phyloP scores from a whole-genome alignment of 495 filamentous ascomycete genomes.

The Penicillium atrosanguineum region DNA sequence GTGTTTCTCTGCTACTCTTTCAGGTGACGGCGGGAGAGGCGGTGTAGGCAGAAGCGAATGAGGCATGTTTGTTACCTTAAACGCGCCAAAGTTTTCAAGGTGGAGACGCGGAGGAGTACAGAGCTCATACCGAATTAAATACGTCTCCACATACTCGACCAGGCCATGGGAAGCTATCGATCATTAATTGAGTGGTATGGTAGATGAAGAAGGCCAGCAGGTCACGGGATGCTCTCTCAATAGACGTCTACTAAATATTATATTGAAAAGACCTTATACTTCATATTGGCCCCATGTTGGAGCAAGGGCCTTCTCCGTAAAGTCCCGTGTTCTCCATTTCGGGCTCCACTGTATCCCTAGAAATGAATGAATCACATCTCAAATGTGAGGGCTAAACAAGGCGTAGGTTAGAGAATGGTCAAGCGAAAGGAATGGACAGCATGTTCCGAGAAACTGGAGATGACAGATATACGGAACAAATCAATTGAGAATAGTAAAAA shows the following conservation, averaged over 20 bases:
- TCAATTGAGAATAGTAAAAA: background rate
- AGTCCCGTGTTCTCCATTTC: slow-evolving; percentile 24
- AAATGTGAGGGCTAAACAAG: background rate
- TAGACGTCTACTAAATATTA: background rate
- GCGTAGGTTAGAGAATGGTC: background rate
- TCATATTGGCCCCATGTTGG: background rate
- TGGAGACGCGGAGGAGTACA: slow-evolving; percentile 18
- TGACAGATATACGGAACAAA: background rate
- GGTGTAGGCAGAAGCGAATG: slow-evolving; percentile 16
- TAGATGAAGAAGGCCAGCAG: background rate
- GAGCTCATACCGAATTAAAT: slow-evolving; percentile 7
- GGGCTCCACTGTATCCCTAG: slow-evolving; percentile 23
- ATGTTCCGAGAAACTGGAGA: background rate
- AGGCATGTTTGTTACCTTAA: background rate
- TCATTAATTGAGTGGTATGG: background rate
- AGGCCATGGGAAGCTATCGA: background rate
- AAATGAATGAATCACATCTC: slow-evolving; percentile 26
- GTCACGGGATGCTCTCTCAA: background rate
- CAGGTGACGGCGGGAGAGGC: slow-evolving; percentile 13
- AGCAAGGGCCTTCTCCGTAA: slow-evolving; percentile 22
- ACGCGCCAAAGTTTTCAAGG: slow-evolving; percentile 19
- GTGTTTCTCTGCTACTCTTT: slow-evolving; percentile 4
- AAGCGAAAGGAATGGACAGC: background rate
- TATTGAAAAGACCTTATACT: background rate
- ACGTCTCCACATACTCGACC: slow-evolving; percentile 19